Evolutionary conservation across 106 monocot species (phyloP).

Genomic region (Amphibolis antarctica): DNA sequence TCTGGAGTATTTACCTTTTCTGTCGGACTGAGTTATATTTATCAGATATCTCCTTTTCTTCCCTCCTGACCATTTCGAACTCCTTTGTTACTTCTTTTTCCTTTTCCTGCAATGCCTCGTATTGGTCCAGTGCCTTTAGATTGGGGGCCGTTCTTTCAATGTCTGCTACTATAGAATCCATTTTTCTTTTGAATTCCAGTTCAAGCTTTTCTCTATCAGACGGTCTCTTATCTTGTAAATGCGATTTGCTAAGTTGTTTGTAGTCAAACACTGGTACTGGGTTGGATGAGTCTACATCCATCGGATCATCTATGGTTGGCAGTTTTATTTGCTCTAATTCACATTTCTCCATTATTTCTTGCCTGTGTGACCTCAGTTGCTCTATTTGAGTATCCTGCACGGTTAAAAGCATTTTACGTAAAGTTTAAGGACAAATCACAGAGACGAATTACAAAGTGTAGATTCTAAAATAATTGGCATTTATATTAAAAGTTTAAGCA

Average conservation of each 20-base stretch:
- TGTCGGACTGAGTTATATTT: slow-evolving; percentile 79
- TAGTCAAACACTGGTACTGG: slow-evolving; percentile 48
- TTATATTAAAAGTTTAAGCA: no score
- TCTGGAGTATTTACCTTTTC: slow-evolving; percentile 39
- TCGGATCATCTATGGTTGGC: slow-evolving; percentile 67
- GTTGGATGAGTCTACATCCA: slow-evolving; percentile 58
- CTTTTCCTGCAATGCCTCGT: slow-evolving; percentile 70
- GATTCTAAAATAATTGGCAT: no score
- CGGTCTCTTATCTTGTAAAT: slow-evolving; percentile 59
- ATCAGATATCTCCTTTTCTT: slow-evolving; percentile 84
- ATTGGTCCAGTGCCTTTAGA: slow-evolving; percentile 93
- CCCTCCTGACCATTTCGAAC: slow-evolving; percentile 71
- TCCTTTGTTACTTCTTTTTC: slow-evolving; percentile 70
- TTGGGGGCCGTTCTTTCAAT: slow-evolving; percentile 90
- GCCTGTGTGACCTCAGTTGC: slow-evolving; percentile 50
- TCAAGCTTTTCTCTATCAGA: slow-evolving; percentile 75
- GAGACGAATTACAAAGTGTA: no score
- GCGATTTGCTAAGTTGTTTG: slow-evolving; percentile 45
- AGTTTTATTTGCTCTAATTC: slow-evolving; percentile 90
- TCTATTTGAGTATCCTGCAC: slow-evolving; percentile 60
- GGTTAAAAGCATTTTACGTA: neutral
- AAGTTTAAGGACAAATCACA: neutral
- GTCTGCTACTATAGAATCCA: slow-evolving; percentile 56
- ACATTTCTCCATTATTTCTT: slow-evolving; percentile 74
- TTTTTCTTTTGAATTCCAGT: slow-evolving; percentile 70